Evolutionary conservation across 208 protist genomes (phyloP).

Genomic region (Leishmania amazonensis): DNA sequence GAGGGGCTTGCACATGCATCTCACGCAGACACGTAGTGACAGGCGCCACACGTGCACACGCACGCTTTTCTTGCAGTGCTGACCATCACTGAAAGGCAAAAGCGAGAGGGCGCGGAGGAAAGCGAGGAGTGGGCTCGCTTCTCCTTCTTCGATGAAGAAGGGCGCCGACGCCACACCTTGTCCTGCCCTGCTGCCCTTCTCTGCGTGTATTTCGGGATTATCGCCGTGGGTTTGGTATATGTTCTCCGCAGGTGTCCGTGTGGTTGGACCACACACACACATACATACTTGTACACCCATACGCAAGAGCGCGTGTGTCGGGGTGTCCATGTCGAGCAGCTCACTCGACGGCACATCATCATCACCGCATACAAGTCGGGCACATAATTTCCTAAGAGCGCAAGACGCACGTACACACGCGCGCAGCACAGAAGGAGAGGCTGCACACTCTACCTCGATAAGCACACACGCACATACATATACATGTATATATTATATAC

Average conservation of each 20-base stretch:
- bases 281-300: not conserved
- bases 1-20: not conserved
- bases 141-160: not conserved
- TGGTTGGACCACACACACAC: not conserved
- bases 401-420: not conserved
- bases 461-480: not conserved
- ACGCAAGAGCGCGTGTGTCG: not conserved
- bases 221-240: not conserved
- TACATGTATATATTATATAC: not conserved
- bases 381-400: not conserved
- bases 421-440: not conserved
- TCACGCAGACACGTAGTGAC: not conserved
- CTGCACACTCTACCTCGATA: too few relatives aligned
- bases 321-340: not conserved
- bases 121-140: not conserved
- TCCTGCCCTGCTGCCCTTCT: not conserved
- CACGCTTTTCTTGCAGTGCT: not conserved
- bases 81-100: not conserved
- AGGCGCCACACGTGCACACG: not conserved
- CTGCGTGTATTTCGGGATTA: too few relatives aligned
- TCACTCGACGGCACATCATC: not conserved
- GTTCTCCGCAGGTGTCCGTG: not conserved
- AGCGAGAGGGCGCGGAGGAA: not conserved
- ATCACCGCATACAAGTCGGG: not conserved
- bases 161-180: not conserved